Evolutionary conservation across 805 yeast species (phyloP), one percentile per base, ranked within the genome.

Genomic region (Yamadazyma tumulicola): DNA sequence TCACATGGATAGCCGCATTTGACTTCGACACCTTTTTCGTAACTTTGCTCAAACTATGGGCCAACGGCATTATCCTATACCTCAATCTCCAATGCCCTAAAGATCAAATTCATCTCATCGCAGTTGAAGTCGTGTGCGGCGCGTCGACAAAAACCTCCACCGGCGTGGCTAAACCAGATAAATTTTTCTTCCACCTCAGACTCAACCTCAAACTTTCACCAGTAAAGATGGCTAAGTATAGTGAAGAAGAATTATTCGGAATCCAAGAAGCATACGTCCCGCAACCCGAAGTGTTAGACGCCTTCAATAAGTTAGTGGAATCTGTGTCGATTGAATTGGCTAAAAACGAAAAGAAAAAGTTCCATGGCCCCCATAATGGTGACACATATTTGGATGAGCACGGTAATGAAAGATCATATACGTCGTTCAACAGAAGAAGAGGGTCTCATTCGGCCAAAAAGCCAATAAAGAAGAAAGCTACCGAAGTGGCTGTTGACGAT

Each of bases 1-100:
- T 82, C 15, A 95, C 93, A 55, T 91, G 97, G 46, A 84, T 64
- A 24, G 74, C 66, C 28, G 74, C 76, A 26, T 73, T 75, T 40
- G 75, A 64, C 48, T 72, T 72, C 38, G 74, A 64, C 36, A 79
- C 60, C 45, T 72, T 68, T 59, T 81, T 81, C 45, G 74, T 69
- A 22, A 85, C 82, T 49, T 84, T 85, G 15, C 67, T 57, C 34
- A 85, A 65, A 41, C 77, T 77, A 50, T 83, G 85, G 12, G 77
- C 81, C 41, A 80, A 60, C 11, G 87, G 87, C 89, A 82, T 81
- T 13, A 6, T 24, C 16, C 13, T 12, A 7, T 25, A 8, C 11
- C 23, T 20, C 11, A 11, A 9, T 20, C 23, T 20, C 13, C 27
- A 20, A 11, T 11, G 8, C 23, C 11, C 19, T 26, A 28, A 11